phyloP scores from a whole-genome alignment of 2,329 filamentous ascomycete genomes.

The Penicillium sp. region DNA sequence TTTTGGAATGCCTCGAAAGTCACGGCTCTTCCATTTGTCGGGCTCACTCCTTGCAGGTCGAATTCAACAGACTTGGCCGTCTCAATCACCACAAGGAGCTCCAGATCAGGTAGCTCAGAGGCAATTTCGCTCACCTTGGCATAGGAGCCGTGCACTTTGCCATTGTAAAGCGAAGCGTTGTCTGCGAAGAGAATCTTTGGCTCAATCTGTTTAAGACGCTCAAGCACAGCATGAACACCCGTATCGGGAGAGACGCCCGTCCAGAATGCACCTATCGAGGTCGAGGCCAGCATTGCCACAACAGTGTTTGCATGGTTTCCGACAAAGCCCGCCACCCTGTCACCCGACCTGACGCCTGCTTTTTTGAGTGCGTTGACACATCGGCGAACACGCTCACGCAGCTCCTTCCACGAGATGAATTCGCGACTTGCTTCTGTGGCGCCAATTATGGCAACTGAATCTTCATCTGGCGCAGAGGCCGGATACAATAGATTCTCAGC shows the following conservation, averaged over 20 bases:
- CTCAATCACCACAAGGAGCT: conserved; percentile 68
- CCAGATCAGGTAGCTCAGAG: conserved; percentile 58
- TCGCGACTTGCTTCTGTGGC: conserved; percentile 67
- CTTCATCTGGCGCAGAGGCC: conserved; percentile 49
- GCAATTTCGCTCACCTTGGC: conserved; percentile 75
- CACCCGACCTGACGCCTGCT: conserved; percentile 56
- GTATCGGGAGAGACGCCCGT: conserved; percentile 90
- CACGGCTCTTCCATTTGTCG: conserved; percentile 34
- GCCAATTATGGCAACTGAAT: conserved; percentile 67
- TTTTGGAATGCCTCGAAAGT: conserved; percentile 44
- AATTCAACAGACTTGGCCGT: conserved; percentile 48
- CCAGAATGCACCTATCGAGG: conserved; percentile 82
- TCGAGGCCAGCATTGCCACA: conserved; percentile 78
- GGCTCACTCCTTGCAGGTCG: conserved; percentile 30
- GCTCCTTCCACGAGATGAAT: conserved; percentile 67
- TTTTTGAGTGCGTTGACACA: conserved; percentile 67
- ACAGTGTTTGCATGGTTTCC: conserved; percentile 85
- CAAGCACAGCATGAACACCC: conserved; percentile 82
- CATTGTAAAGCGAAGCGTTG: conserved; percentile 85
- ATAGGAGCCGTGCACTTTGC: conserved; percentile 75
- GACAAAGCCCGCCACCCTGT: conserved; percentile 66
- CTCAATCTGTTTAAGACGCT: conserved; percentile 77
- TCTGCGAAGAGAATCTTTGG: conserved; percentile 80
- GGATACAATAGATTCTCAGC: conserved; percentile 92
- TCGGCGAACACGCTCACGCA: conserved; percentile 69